Base-by-base conservation (phyloP, 208 protist genomes). In the Leishmania braziliensis region DNA sequence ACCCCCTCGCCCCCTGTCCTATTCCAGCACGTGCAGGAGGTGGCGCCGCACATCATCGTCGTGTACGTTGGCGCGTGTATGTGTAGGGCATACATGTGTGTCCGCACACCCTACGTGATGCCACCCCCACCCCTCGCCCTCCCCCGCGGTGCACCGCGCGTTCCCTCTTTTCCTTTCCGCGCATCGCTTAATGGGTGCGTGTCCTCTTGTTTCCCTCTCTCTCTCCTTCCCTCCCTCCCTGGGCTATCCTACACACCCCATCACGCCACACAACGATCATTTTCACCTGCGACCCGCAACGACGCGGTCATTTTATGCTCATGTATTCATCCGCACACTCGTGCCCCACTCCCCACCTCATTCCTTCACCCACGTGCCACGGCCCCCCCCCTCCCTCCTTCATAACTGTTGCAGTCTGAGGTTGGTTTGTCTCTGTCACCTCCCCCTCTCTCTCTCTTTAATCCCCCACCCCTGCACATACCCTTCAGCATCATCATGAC, bases 401-500 rank as follows among this genome's bases (percentile, higher is more conserved):
- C 33, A 0, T 68, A 68, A 39, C 20, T 18, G 58, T 6, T 68
- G 36, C 36, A 39, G 36, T 46, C 26, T 43, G 20, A 33, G 20
- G 29, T 48, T 9, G 12, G 10, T 2, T 14, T 33, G 1, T 68
- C 29, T 68, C 29, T 68, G 56, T 9, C 23, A 5, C 56, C 56
- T 0, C 56, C 20, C 54, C 9, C 12, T 18, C 6, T 23, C 18
- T 1, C 23, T 14, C 58, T 14, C 18, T 0, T 0, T 12, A 4
- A 5, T 70, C 4, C 36, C 10, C 16, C 14, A 14, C 36, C 2
- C 65, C 10, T 70, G 6, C 36, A 36, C 62, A 29, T 14, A 68
- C 62, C 8, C 14, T 23, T n/a, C 62, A 23, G 14, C 26, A 20
- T 36, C 26, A 81, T 70, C 50, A 94, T 95, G 93, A 85, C 80